Evolutionary conservation across 345 rosid species (phyloP).

Genomic region (Linum lewisii): DNA sequence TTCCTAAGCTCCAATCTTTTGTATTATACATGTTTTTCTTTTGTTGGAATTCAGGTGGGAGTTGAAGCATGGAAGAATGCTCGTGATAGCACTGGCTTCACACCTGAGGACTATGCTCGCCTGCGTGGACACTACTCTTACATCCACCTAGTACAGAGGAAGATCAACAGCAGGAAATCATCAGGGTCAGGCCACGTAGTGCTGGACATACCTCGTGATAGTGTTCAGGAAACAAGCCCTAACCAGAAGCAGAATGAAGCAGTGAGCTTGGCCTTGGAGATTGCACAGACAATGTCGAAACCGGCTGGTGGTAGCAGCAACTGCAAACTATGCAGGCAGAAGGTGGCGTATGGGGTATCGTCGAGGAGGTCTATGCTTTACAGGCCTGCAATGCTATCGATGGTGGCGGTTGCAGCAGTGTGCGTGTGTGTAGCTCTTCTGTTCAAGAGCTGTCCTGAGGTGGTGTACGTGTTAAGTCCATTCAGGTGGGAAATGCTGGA

Average conservation of each 20-base stretch:
- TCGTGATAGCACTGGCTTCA: constrained; percentile 76
- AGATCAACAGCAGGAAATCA: constrained; percentile 38
- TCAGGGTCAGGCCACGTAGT: constrained; percentile 44
- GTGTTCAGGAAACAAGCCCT: too few species aligned
- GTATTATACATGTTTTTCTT: neutral
- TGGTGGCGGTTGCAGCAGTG: constrained; percentile 92
- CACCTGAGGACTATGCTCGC: constrained; percentile 96
- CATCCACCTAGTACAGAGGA: constrained; percentile 86
- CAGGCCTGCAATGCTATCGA: constrained; percentile 94
- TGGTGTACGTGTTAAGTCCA: constrained; percentile 78
- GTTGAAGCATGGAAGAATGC: constrained; percentile 84
- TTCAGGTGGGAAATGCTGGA: constrained; percentile 96
- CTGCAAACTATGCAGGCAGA: constrained; percentile 70
- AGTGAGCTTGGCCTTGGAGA: constrained; percentile 40
- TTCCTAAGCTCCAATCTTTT: too few species aligned
- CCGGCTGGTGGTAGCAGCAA: constrained; percentile 11
- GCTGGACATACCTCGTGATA: constrained; percentile 39
- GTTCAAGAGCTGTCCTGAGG: constrained; percentile 95
- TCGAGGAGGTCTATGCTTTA: constrained; percentile 50
- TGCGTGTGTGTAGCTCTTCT: constrained; percentile 98
- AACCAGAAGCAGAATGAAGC: constrained; percentile 32
- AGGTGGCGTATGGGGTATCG: constrained; percentile 36
- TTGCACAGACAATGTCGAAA: constrained; percentile 21
- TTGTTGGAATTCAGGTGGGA: constrained; percentile 50
- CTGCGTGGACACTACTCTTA: constrained; percentile 93